Evolutionary conservation across 1,284 basidiomycete genomes (phyloP), one percentile per base, ranked within the genome.

Genomic region (Cutaneotrichosporon sp.): DNA sequence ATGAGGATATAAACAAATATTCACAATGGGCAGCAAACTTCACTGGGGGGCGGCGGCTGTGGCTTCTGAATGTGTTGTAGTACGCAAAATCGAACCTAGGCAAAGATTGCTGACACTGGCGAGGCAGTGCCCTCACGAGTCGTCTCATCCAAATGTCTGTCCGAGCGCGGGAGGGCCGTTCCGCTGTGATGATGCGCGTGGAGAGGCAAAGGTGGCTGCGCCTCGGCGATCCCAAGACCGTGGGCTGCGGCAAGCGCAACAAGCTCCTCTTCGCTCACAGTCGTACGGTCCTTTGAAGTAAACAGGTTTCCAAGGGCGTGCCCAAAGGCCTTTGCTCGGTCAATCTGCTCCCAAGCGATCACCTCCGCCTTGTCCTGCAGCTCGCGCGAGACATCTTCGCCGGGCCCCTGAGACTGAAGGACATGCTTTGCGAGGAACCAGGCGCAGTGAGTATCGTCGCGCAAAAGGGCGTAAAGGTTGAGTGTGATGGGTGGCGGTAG

Each of bases 301-400:
- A 68, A 68, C 61, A 64, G 62, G 33, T 48, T 39, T 4, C 68
- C 70, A 17, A 73, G 55, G 4, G 52, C 60, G 14, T 62, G 60
- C 1, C 61, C 56, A 43, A 71, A 73, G 41, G 56, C 53, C 56
- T 66, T 67, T 4, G 63, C 70, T 20, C 65, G 61, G 46, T 61
- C 64, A n/a, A 73, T 60, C 60, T 73, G 66, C 45, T 58, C 51
- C 65, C 67, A 70, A 1, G 62, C 70, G 22, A 67, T 48, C 13
- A 68, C 60, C 50, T 73, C 69, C 0, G 66, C 68, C 33, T 66
- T 66, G 49, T 57, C 61, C 40, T 42, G 46, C 14, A 57, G 26
- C 37, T 34, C 34, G 46, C 36, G 46, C 14, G 20, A 14, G 10
- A 37, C 15, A 7, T 10, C 4, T 9, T 17, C 41, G 35, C 17